phyloP scores from a whole-genome alignment of 2,329 filamentous ascomycete species.

The Pleurostoma richardsiae region DNA sequence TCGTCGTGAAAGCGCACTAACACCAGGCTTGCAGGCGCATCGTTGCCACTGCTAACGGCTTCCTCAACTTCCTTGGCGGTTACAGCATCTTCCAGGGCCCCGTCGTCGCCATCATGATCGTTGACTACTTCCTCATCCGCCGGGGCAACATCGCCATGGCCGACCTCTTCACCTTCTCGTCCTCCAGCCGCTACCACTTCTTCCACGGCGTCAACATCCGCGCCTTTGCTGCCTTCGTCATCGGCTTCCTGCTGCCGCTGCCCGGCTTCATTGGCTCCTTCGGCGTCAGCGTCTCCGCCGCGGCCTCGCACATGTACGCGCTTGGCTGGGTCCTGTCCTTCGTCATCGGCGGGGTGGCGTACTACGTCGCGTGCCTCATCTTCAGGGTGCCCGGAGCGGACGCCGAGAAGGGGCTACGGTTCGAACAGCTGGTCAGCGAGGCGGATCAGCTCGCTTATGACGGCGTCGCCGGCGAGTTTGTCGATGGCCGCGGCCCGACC shows the following conservation, averaged over 20 bases:
- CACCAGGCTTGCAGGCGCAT: conserved; percentile 15
- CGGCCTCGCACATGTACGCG: conserved; percentile 25
- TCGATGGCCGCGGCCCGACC: not conserved
- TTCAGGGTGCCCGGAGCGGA: conserved; percentile 12
- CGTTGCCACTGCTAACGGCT: conserved; percentile 28
- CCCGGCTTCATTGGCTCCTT: conserved; percentile 23
- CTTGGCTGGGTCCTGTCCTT: conserved; percentile 25
- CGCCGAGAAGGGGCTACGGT: not conserved
- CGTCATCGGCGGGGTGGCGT: conserved; percentile 19
- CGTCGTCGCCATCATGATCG: conserved; percentile 26
- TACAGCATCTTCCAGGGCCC: conserved; percentile 35
- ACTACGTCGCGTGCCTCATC: conserved; percentile 16
- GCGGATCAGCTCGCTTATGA: not conserved
- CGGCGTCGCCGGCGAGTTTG: not conserved
- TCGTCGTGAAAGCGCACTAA: no score
- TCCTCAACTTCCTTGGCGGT: conserved; percentile 33
- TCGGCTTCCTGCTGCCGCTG: conserved; percentile 22
- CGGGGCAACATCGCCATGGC: conserved; percentile 31
- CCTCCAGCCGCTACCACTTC: conserved; percentile 20
- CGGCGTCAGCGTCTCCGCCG: conserved; percentile 20
- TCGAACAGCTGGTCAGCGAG: not conserved
- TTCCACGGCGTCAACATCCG: conserved; percentile 22
- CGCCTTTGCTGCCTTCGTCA: conserved; percentile 20
- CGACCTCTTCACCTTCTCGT: conserved; percentile 20
- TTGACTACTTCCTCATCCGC: conserved; percentile 30